phyloP scores from a whole-genome alignment of 176 grass and related monocot species.

The Oryza meyeriana region DNA sequence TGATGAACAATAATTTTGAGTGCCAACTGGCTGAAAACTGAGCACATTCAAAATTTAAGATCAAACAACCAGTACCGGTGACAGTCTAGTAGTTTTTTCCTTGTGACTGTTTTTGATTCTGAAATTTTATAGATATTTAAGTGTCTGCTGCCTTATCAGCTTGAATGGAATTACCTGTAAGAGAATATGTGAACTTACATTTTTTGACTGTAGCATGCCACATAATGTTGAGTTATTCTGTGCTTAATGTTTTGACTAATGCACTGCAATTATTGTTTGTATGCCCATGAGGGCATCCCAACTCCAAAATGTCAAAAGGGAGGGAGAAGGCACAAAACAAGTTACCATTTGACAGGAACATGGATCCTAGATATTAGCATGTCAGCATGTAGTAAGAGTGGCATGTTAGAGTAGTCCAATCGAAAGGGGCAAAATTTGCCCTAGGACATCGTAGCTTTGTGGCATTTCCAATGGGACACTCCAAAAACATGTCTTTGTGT shows the following conservation, averaged over 20 bases:
- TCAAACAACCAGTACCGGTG: background rate
- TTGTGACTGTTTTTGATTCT: background rate
- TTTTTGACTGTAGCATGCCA: background rate
- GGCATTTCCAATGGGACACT: background rate
- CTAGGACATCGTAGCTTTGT: background rate
- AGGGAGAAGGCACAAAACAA: background rate
- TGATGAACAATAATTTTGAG: background rate
- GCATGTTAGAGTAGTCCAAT: background rate
- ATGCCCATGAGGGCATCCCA: background rate
- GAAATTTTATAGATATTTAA: conserved; percentile 1
- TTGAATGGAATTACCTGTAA: background rate
- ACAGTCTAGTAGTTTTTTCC: background rate
- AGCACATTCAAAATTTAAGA: background rate
- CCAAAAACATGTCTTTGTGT: background rate
- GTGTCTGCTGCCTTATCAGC: background rate
- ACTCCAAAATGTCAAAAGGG: background rate
- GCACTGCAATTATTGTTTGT: background rate
- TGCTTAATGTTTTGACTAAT: background rate
- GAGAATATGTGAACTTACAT: background rate
- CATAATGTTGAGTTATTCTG: background rate
- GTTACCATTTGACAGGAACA: background rate
- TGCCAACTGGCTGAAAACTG: background rate
- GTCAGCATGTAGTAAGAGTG: background rate
- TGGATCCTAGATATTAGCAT: background rate
- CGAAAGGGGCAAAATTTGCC: background rate